phyloP scores from a whole-genome alignment of 176 grass and related monocot genomes.

The Avena atlantica region DNA sequence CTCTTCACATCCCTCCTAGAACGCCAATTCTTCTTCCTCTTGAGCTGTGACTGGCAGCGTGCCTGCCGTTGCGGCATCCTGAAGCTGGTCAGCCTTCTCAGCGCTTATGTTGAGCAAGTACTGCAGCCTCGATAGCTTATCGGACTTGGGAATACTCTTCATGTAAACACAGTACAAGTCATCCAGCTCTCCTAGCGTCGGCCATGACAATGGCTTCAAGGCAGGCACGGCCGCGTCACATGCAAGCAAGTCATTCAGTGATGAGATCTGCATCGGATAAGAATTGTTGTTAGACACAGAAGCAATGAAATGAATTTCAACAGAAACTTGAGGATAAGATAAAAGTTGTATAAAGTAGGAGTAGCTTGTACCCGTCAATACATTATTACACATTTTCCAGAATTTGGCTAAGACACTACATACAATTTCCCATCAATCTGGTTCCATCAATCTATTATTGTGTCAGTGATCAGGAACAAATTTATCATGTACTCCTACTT shows the following conservation, averaged over 20 bases:
- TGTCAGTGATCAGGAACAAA: neutral
- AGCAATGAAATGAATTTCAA: neutral
- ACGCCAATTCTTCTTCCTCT: constrained; percentile 82
- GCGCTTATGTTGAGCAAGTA: constrained; percentile 72
- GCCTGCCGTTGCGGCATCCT: constrained; percentile 67
- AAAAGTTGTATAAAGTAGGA: neutral
- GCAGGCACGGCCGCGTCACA: constrained; percentile 78
- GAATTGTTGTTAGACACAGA: neutral
- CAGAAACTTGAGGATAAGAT: constrained; percentile 3
- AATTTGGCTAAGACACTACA: neutral
- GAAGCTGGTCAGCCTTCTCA: constrained; percentile 64
- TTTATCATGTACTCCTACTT: neutral
- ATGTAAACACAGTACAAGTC: constrained; percentile 81
- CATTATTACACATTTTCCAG: neutral
- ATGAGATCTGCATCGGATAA: constrained; percentile 57
- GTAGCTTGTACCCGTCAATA: neutral
- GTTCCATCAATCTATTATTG: neutral
- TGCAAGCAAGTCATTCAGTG: constrained; percentile 89
- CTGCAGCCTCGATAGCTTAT: constrained; percentile 79
- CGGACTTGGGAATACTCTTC: constrained; percentile 83
- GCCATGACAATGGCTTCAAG: constrained; percentile 67
- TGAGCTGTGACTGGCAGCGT: constrained; percentile 45
- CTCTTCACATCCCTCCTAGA: constrained; percentile 50
- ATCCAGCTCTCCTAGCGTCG: constrained; percentile 69
- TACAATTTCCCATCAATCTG: neutral